Evolutionary conservation across 2,329 filamentous ascomycete genomes (phyloP).

Genomic region (Akanthomyces muscarius): DNA sequence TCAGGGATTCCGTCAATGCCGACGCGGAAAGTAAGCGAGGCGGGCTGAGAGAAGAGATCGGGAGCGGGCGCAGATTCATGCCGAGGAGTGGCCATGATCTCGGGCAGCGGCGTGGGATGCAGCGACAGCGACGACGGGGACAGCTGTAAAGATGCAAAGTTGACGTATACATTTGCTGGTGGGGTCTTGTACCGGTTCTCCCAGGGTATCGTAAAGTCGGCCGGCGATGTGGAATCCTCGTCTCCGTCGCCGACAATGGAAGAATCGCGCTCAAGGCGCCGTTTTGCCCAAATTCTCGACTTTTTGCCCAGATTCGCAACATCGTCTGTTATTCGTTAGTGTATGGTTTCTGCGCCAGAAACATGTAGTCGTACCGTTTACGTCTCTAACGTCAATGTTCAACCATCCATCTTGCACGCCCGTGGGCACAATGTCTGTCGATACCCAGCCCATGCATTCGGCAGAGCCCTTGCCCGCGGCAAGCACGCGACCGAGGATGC

Average conservation of each 20-base stretch:
- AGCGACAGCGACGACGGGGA: conserved; percentile 41
- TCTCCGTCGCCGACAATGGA: conserved; percentile 57
- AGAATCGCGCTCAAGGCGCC: conserved; percentile 55
- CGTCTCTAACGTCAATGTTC: conserved; percentile 52
- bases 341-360: background rate
- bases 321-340: conserved; percentile 37
- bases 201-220: conserved; percentile 59
- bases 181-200: conserved; percentile 50
- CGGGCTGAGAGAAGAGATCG: conserved; percentile 33
- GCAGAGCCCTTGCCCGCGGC: conserved; percentile 58
- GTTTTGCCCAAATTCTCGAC: conserved; percentile 59
- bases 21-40: conserved; percentile 34
- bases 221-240: conserved; percentile 50
- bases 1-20: conserved; percentile 37
- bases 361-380: conserved; percentile 40
- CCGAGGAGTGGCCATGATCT: conserved; percentile 36
- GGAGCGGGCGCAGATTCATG: conserved; percentile 32
- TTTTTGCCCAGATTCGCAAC: conserved; percentile 48
- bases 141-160: conserved; percentile 49
- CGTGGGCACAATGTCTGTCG: conserved; percentile 53
- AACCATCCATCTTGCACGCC: conserved; percentile 55
- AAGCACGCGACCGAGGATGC: conserved; percentile 61
- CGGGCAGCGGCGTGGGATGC: conserved; percentile 41
- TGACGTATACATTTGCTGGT: conserved; percentile 45
- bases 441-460: conserved; percentile 67